A percentile compares a stretch with the other conserved stretches of the same genome.
phyloP scores from a whole-genome alignment of 148 eudicot species.

The Mesembryanthemum crystallinum region DNA sequence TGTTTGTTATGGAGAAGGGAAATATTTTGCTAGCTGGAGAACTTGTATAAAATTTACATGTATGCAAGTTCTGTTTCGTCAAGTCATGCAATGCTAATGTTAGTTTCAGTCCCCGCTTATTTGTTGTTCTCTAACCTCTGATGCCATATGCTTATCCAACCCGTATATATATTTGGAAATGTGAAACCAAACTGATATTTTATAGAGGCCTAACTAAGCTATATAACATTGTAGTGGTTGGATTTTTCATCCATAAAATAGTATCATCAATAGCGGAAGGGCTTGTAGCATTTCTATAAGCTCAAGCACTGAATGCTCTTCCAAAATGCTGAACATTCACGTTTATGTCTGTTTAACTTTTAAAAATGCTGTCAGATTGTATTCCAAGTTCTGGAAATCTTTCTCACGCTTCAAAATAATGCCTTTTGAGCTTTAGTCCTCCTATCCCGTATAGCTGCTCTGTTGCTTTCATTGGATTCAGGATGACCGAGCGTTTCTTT shows the following conservation, averaged over 20 bases:
- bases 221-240: too few species aligned
- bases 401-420: neutral
- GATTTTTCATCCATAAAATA: too few species aligned
- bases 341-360: neutral
- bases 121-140: neutral
- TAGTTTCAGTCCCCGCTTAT: neutral
- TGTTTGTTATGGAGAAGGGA: neutral
- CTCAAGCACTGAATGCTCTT: too few species aligned
- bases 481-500: neutral
- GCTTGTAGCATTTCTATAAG: too few species aligned
- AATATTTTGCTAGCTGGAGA: neutral
- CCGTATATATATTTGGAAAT: neutral
- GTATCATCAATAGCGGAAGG: too few species aligned
- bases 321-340: neutral
- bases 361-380: neutral
- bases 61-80: neutral
- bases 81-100: neutral
- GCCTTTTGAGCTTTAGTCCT: neutral
- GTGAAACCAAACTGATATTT: too few species aligned
- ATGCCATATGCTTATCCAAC: neutral
- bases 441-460: neutral
- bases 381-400: neutral
- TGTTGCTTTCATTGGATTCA: constrained; percentile 1
- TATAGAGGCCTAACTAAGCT: neutral
- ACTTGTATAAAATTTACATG: neutral